phyloP scores from a whole-genome alignment of 2,329 filamentous ascomycete species.

The Ilyonectria mors-panacis region DNA sequence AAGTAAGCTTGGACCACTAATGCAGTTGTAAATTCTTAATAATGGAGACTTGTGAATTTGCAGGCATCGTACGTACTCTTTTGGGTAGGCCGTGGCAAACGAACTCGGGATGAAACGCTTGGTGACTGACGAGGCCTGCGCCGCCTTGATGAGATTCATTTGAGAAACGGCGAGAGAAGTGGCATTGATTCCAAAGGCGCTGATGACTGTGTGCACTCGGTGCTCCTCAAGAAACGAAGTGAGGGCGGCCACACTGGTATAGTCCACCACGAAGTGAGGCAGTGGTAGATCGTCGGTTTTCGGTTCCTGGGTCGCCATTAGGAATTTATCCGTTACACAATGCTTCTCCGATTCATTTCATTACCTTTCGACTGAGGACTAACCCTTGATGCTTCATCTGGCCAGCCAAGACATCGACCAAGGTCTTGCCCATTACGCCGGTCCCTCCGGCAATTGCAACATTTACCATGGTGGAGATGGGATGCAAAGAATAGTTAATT shows the following conservation, averaged over 20 bases:
- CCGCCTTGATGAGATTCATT: slow-evolving; percentile 7
- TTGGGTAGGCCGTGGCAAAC: slow-evolving; percentile 8
- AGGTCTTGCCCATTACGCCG: slow-evolving; percentile 5
- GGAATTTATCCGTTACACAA: too few species aligned
- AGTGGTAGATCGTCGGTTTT: neutral
- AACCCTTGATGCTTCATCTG: neutral
- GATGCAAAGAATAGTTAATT: neutral
- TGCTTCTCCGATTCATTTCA: neutral
- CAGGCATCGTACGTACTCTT: neutral
- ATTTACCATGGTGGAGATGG: slow-evolving; percentile 2
- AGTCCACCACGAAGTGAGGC: slow-evolving; percentile 15
- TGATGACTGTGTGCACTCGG: slow-evolving; percentile 1
- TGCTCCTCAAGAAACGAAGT: slow-evolving; percentile 3
- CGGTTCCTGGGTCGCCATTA: neutral
- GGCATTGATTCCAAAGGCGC: neutral
- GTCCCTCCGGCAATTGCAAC: slow-evolving; percentile 18
- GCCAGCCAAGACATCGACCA: slow-evolving; percentile 4
- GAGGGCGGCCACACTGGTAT: neutral
- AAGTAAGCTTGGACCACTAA: slow-evolving; percentile 4
- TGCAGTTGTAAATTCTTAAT: neutral
- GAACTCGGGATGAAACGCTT: slow-evolving; percentile 16
- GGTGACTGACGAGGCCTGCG: slow-evolving; percentile 5
- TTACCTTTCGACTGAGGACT: slow-evolving; percentile 5
- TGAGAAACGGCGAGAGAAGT: slow-evolving; percentile 2
- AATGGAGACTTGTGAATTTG: neutral